These are phyloP conservation scores for Cyanodermella asteris DNA, from an alignment of 2,329 filamentous ascomycete species.

Conservation along the genomic window DNA sequence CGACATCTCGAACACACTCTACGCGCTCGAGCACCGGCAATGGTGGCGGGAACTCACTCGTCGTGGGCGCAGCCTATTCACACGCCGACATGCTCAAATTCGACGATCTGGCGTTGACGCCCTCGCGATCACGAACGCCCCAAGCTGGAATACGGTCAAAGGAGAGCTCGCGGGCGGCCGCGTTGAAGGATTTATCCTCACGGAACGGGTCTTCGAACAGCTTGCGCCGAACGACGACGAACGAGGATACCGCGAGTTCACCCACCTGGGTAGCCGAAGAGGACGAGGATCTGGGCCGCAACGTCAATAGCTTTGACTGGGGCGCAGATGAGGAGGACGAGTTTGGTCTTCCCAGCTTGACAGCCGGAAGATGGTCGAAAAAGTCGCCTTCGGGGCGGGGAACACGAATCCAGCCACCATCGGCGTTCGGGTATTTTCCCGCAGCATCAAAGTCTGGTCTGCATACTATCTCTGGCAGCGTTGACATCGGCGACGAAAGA, in stretches of 20 bases:
- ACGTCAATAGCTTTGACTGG: conserved; percentile 56
- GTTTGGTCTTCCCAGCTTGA: conserved; percentile 80
- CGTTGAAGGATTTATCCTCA: too few species aligned
- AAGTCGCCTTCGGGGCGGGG: conserved; percentile 14
- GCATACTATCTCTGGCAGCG: conserved; percentile 30
- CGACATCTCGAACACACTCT: conserved; percentile 1
- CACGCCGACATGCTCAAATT: conserved; percentile 88
- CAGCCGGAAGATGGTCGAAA: conserved; percentile 63
- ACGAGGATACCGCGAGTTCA: too few species aligned
- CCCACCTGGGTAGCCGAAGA: conserved; percentile 58
- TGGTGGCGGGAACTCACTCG: conserved; percentile 37
- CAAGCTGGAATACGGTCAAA: conserved; percentile 64
- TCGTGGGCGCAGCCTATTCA: conserved; percentile 88
- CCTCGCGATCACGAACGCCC: conserved; percentile 42
- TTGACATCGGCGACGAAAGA: conserved; percentile 82
- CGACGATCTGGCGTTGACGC: conserved; percentile 49
- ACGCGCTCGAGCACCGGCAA: conserved; percentile 24
- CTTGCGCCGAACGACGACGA: conserved; percentile 2
- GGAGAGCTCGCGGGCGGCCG: conserved; percentile 33
- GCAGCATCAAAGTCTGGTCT: too few species aligned
- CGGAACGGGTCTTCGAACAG: too few species aligned
- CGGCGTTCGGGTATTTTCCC: too few species aligned
- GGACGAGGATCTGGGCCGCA: conserved; percentile 40
- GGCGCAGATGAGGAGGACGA: conserved; percentile 80
- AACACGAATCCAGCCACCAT: too few species aligned